Evolutionary conservation across 208 protist species (phyloP).

Genomic region (Leptomonas seymouri): DNA sequence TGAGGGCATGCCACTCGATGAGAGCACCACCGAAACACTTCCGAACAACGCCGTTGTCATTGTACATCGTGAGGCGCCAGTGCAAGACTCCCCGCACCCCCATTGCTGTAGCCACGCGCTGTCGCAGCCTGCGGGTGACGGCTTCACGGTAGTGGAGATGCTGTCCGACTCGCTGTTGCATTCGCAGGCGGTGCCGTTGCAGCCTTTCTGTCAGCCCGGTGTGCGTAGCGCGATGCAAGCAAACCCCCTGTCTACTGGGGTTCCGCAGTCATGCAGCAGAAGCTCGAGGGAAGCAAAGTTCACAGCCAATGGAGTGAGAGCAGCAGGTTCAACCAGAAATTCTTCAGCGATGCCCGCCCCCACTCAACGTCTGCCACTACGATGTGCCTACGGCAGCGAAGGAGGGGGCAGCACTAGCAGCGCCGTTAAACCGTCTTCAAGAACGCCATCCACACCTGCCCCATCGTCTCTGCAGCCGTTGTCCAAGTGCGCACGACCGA

Average conservation of each 20-base stretch:
- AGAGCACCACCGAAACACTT: conserved; percentile 15
- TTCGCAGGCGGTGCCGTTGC: conserved; percentile 24
- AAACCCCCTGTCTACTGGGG: not conserved
- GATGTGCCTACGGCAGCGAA: not conserved
- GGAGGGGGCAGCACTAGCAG: not conserved
- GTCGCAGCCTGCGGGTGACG: conserved; percentile 16
- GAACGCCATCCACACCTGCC: not conserved
- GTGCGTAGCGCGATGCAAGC: not conserved
- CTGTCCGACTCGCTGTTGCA: conserved; percentile 13
- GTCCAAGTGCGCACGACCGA: not conserved
- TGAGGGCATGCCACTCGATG: conserved; percentile 22
- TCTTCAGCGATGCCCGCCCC: not conserved
- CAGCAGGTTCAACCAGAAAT: not conserved
- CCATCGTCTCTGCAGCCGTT: not conserved
- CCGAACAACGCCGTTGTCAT: conserved; percentile 28
- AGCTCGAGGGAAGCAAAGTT: not conserved
- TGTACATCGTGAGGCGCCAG: conserved; percentile 14
- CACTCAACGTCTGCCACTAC: conserved; percentile 9
- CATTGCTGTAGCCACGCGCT: conserved; percentile 5
- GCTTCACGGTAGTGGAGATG: conserved; percentile 20
- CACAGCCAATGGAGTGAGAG: not conserved
- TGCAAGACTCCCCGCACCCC: not conserved
- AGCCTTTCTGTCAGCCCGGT: conserved; percentile 2
- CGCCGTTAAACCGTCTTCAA: not conserved
- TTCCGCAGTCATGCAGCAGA: not conserved